Evolutionary conservation across 352 stramenopile genomes (phyloP).

Genomic region (Pythium sp.): DNA sequence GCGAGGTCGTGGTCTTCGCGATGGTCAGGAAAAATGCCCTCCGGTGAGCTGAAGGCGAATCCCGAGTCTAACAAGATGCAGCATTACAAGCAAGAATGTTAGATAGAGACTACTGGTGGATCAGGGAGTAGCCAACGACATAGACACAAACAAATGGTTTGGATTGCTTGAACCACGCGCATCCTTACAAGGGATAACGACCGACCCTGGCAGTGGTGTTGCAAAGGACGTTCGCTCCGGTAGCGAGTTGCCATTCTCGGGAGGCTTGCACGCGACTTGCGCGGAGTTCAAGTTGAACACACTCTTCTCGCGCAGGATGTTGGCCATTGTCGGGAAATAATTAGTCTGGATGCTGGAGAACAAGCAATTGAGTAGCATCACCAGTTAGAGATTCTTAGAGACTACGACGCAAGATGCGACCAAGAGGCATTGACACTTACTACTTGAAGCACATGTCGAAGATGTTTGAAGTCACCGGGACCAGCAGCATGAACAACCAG

Average conservation of each 20-base stretch:
- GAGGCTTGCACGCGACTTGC: slow-evolving; percentile 39
- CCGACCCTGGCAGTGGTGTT: slow-evolving; percentile 16
- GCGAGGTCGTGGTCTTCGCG: slow-evolving; percentile 32
- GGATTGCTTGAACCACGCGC: slow-evolving; percentile 3
- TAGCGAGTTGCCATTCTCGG: slow-evolving; percentile 8
- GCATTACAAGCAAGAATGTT: slow-evolving; percentile 9
- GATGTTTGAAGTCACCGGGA: slow-evolving; percentile 59
- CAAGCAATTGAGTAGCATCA: slow-evolving; percentile 2
- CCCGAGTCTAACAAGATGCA: slow-evolving; percentile 35
- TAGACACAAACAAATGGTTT: slow-evolving; percentile 16
- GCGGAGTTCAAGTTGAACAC: slow-evolving; percentile 39
- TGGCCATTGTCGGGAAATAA: slow-evolving; percentile 69
- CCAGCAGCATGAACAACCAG: slow-evolving; percentile 64
- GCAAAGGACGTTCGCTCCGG: slow-evolving; percentile 13
- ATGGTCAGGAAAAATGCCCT: slow-evolving; percentile 14
- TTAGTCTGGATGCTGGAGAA: slow-evolving; percentile 40
- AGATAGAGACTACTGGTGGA: not conserved
- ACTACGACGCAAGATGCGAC: too few species aligned
- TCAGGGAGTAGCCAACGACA: not conserved
- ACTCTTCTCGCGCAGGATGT: slow-evolving; percentile 64
- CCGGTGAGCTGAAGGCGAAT: slow-evolving; percentile 50
- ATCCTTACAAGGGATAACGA: slow-evolving; percentile 30
- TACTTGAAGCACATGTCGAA: slow-evolving; percentile 66
- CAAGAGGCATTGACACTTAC: slow-evolving; percentile 29
- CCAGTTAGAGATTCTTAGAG: not conserved